Base-by-base conservation (phyloP, 2,329 filamentous ascomycete genomes). In the Nannizziopsis arthrosporioides region DNA sequence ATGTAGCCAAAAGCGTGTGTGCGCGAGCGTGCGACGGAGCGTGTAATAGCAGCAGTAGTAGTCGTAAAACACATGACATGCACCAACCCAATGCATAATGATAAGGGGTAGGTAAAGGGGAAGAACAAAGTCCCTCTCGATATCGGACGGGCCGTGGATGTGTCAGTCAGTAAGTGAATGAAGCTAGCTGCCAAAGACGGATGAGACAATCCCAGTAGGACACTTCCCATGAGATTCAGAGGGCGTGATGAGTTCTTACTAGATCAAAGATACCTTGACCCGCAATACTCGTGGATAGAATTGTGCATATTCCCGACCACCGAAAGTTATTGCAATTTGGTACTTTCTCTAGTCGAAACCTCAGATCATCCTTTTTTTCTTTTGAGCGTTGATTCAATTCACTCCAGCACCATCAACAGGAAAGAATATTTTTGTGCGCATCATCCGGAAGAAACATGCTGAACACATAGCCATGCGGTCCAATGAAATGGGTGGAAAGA, bases 231-330 rank as follows among this genome's bases (percentile, higher is more conserved):
- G n/a, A n/a, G n/a, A n/a, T n/a, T n/a, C n/a, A n/a, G n/a, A n/a
- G n/a, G n/a, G n/a, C n/a, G n/a, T n/a, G n/a, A 10, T 7, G 11
- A 17, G 12, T 27, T 14, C 18, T 42, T 47, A 47, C 37, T 42
- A 42, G 38, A 47, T 47, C 3, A 27, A 27, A 27, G 22, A 27
- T 27, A 27, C 22, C 22, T 35, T 47, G 36, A 47, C 45, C 45
- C 41, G 45, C 45, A 47, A 47, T 42, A 47, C 45, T 47, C 17
- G 38, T 47, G 45, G 45, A 47, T 47, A 47, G 45, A 47, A 47
- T 41, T 47, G 38, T 27, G 22, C 3, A 36, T 12, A 47, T 47
- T 47, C 45, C n/a, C 22, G 22, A 27, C 22, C 45, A 47, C 45
- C 38, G 45, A 47, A 47, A 47, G 45, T 47, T 30, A 47, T 47